Evolutionary conservation across 2,329 filamentous ascomycete genomes (phyloP), one percentile per base, ranked within the genome.

Genomic region (Trichoderma cornu-damae): DNA sequence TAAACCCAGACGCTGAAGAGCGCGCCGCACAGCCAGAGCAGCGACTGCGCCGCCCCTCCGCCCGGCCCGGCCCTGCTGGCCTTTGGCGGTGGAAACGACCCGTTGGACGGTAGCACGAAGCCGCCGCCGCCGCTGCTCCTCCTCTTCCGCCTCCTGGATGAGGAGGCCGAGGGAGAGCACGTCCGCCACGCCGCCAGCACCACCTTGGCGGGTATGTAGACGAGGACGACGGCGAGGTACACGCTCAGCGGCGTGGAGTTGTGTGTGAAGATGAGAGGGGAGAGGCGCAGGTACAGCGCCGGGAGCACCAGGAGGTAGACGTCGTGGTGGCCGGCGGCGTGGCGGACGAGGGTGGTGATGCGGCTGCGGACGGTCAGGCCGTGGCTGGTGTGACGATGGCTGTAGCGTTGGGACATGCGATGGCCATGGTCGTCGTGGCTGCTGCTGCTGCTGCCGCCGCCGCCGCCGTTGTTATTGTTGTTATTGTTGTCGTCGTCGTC

Each of bases 1-100:
- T 59, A 59, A 14, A 32, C 58, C 58, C 58, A 59, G 11, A 52
- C 14, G 38, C 30, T 59, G 46, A 59, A 52, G 26, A 57, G 24
- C 6, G 53, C 58, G 4, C 58, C 58, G 12, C 52, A 47, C 30
- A 57, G 38, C 53, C 58, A 59, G 9, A 57, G 9, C 32, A 51
- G 16, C 58, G 18, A 16, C 24, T 52, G 32, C 0, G 11, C 24
- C n/a, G 24, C 6, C 12, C 46, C 30, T 12, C 22, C 26, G 12
- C 34, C 18, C 6, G 22, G n/a, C 12, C 24, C 44, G 18, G 18
- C 8, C 30, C 35, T 32, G 24, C 38, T 35, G 18, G 37, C 20
- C 26, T 26, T 50, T 14, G 26, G 18, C 3, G 46, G 44, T 14
- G 34, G 43, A 2, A 32, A 37, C 32, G 37, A 37, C 0, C 24